Base-by-base conservation (phyloP, 805 yeast species). In the Yamadazyma sp. region DNA sequence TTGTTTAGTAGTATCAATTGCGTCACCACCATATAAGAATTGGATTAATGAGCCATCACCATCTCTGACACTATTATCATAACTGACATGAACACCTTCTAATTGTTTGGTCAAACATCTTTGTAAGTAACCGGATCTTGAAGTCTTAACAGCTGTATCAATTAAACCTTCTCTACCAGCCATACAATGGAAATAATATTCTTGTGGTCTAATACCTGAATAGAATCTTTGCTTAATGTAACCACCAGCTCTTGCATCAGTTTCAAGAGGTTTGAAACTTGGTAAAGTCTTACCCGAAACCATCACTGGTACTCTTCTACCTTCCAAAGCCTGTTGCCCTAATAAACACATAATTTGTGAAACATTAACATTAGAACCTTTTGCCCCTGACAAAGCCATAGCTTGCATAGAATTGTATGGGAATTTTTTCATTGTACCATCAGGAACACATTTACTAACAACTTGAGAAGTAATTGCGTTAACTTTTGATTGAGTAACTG, bases 131-230 rank as follows among this genome's bases (percentile, higher is more conserved):
- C 99, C 99, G 41, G 98, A 89, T 67, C 96, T 82, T 14, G 97
- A 86, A 7, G 99, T 93, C 68, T 93, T 93, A 46, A 93, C 99
- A 33, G 99, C 98, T 41, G 99, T 93, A 75, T 93, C 99, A 69
- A 93, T 93, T 56, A 93, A 78, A 70, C 99, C 99, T 73, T 93
- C 99, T 73, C 99, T 84, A 67, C 99, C 99, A 37, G 99, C 98
- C 98, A 93, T 93, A 73, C 98, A 93, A 69, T 93, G 99, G 93
- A 94, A 93, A 60, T 89, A 93, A 66, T 94, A 93, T 63, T 93
- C 99, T 66, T 93, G 99, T 4, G 98, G 98, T 60, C 86, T 80
- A 49, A 93, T 85, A 62, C 98, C 98, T 26, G 97, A 87, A 61
- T 87, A 94, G 80, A 93, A 93, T 51, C 99, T 84, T 43, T 94